phyloP scores from a whole-genome alignment of 148 eudicot genomes.

The Fagopyrum homotropicum region DNA sequence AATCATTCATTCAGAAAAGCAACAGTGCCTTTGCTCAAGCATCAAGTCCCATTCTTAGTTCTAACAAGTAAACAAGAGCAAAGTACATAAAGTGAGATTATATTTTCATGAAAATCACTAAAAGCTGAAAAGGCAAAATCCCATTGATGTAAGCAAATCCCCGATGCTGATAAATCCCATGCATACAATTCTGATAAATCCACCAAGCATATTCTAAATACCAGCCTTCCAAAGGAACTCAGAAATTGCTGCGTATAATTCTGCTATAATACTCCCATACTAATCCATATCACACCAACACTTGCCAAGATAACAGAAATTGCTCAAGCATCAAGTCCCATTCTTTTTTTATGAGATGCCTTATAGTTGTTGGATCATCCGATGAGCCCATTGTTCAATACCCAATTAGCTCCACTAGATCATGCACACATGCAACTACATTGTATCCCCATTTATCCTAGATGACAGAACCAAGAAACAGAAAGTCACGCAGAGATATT shows the following conservation, averaged over 20 bases:
- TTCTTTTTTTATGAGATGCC: neutral
- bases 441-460: neutral
- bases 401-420: neutral
- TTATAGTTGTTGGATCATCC: neutral
- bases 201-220: neutral
- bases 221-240: neutral
- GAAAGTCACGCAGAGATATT: neutral
- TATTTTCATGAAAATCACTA: neutral
- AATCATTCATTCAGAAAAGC: neutral
- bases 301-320: neutral
- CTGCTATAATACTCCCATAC: neutral
- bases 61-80: neutral
- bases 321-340: neutral
- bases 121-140: neutral
- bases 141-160: neutral
- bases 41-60: neutral
- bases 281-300: neutral
- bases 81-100: neutral
- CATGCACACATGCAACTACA: neutral
- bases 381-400: neutral
- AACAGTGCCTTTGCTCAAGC: neutral
- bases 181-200: neutral
- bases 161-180: neutral
- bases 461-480: neutral
- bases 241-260: neutral